phyloP scores from a whole-genome alignment of 345 rosid species.

The Psidium friedrichsthalianum region DNA sequence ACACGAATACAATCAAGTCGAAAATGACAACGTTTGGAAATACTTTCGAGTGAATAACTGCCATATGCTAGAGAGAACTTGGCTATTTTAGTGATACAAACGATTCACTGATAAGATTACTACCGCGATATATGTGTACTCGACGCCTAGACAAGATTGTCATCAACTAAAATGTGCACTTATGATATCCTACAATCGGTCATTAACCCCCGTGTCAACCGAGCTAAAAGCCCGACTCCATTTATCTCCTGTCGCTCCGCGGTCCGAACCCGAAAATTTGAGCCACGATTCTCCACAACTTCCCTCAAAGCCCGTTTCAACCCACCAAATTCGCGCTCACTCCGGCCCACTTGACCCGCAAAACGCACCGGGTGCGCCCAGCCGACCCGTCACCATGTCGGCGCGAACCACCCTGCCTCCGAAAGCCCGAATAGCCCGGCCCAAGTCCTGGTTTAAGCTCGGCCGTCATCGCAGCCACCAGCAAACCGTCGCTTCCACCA shows the following conservation, averaged over 20 bases:
- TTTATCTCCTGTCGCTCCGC: background rate
- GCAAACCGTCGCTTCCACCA: constrained; percentile 27
- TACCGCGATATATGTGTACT: background rate
- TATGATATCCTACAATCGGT: background rate
- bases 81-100: background rate
- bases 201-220: background rate
- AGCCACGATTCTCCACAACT: constrained; percentile 26
- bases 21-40: background rate
- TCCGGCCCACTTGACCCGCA: constrained; percentile 27
- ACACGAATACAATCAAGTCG: background rate
- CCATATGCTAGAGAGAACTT: background rate
- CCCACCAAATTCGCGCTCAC: constrained; percentile 11
- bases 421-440: constrained; percentile 17
- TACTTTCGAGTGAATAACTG: background rate
- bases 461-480: constrained; percentile 57
- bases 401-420: constrained; percentile 31
- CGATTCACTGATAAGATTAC: background rate
- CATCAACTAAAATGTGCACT: background rate
- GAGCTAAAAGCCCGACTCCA: background rate
- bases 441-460: constrained; percentile 32
- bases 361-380: constrained; percentile 29
- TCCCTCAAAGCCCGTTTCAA: constrained; percentile 27
- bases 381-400: constrained; percentile 49
- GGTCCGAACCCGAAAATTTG: background rate
- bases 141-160: background rate